Evolutionary conservation across 2,329 filamentous ascomycete genomes (phyloP).

Genomic region (Dactylellina sp.): DNA sequence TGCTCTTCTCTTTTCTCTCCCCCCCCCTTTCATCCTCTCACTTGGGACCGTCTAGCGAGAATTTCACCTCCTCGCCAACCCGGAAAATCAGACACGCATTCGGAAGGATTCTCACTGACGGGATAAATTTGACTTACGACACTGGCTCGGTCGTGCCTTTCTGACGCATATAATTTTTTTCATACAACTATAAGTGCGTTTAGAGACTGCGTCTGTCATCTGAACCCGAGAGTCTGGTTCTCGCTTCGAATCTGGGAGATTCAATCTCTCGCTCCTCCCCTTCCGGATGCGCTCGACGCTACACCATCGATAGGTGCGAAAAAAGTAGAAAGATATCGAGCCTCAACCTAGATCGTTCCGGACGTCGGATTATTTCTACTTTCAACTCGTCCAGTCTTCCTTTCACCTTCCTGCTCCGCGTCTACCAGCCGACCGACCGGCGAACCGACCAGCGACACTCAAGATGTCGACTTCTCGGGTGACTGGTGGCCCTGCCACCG

Average conservation of each 20-base stretch:
- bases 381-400: background rate
- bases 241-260: background rate
- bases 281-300: slow-evolving; percentile 25
- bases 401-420: background rate
- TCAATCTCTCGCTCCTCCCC: background rate
- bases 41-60: background rate
- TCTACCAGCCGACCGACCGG: background rate
- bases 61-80: background rate
- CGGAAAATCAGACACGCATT: too few relatives aligned
- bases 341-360: background rate
- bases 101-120: too few relatives aligned
- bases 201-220: background rate
- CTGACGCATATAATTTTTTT: too few relatives aligned
- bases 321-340: slow-evolving; percentile 3
- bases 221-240: slow-evolving; percentile 20
- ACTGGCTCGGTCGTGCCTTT: too few relatives aligned
- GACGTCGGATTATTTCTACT: background rate
- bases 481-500: slow-evolving; percentile 8
- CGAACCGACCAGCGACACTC: background rate
- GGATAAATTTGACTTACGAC: too few relatives aligned
- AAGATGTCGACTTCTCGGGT: slow-evolving; percentile 50
- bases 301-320: background rate
- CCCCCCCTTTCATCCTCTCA: background rate
- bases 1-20: background rate
- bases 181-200: too few relatives aligned